phyloP scores from a whole-genome alignment of 257 asterid species.

The Solanum medicagineum region DNA sequence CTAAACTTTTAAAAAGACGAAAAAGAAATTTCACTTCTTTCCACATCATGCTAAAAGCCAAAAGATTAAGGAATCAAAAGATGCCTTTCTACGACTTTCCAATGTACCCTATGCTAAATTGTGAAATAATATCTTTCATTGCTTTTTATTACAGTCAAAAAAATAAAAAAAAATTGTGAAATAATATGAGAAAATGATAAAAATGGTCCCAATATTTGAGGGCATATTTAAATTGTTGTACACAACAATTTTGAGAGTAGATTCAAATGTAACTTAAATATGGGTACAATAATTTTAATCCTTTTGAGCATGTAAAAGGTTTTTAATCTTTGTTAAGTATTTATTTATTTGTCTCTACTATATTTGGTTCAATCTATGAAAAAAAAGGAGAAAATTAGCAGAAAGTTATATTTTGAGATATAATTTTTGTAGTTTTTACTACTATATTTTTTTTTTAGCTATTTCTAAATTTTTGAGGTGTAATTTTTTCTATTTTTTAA shows the following conservation, averaged over 20 bases:
- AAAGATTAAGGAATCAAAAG: background rate
- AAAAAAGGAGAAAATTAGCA: background rate
- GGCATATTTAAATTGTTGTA: background rate
- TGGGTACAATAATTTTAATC: background rate
- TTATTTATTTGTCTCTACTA: background rate
- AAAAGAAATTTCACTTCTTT: background rate
- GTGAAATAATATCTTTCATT: background rate
- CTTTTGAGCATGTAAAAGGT: background rate
- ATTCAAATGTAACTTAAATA: no score
- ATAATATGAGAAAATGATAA: background rate
- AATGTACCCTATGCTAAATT: background rate
- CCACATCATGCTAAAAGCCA: background rate
- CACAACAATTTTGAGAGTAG: background rate
- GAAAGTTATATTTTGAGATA: background rate
- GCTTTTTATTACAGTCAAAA: background rate
- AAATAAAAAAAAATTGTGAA: background rate
- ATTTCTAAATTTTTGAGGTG: background rate
- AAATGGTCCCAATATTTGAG: background rate
- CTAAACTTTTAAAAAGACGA: background rate
- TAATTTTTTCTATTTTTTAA: background rate
- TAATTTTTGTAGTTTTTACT: background rate
- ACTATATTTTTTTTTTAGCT: background rate
- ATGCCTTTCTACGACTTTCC: background rate
- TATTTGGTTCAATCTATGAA: background rate
- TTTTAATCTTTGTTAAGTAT: background rate